Percentiles rank a stretch among this genome's conserved stretches.
Conservation (phyloP, 2,329 filamentous ascomycete genomes). For the Hypoxylon sp. region DNA sequence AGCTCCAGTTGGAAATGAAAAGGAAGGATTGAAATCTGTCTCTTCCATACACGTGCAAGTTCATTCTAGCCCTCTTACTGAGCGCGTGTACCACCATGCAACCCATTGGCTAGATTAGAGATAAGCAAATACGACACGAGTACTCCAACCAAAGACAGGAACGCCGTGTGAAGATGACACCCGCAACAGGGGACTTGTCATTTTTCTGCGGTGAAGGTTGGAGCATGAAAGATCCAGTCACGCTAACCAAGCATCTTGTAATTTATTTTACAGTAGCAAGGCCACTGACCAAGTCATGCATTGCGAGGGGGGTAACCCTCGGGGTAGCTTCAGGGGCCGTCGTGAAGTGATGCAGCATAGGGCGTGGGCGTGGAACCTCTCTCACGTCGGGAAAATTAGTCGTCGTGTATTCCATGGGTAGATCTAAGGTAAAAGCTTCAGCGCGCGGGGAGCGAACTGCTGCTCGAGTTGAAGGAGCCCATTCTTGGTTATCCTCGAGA, state of each 20-base stretch:
- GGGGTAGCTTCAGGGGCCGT: conserved; percentile 39
- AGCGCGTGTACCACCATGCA: conserved; percentile 15
- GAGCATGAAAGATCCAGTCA: conserved; percentile 16
- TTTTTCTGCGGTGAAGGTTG: conserved; percentile 14
- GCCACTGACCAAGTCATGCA: conserved; percentile 41
- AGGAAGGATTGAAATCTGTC: conserved; percentile 21
- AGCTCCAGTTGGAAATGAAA: conserved; percentile 27
- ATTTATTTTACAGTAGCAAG: conserved; percentile 40
- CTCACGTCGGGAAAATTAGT: conserved; percentile 48
- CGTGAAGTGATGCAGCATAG: conserved; percentile 37
- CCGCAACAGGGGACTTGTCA: conserved; percentile 3
- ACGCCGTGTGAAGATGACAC: conserved; percentile 14
- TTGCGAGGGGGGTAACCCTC: conserved; percentile 37
- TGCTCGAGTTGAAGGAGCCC: conserved; percentile 37
- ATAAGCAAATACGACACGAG: conserved; percentile 12
- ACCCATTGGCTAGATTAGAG: conserved; percentile 19
- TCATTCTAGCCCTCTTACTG: conserved; percentile 4
- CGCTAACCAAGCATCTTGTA: neutral
- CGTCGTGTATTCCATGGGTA: conserved; percentile 40
- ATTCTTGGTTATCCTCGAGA: conserved; percentile 48
- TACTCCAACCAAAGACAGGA: conserved; percentile 24
- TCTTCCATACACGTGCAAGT: conserved; percentile 17
- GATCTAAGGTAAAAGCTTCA: conserved; percentile 33
- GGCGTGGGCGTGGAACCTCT: conserved; percentile 42
- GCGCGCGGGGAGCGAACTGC: conserved; percentile 29